These are phyloP conservation scores for Aspergillus brunneoviolaceus DNA, from an alignment of 2,329 filamentous ascomycete species.

Conservation along the genomic window DNA sequence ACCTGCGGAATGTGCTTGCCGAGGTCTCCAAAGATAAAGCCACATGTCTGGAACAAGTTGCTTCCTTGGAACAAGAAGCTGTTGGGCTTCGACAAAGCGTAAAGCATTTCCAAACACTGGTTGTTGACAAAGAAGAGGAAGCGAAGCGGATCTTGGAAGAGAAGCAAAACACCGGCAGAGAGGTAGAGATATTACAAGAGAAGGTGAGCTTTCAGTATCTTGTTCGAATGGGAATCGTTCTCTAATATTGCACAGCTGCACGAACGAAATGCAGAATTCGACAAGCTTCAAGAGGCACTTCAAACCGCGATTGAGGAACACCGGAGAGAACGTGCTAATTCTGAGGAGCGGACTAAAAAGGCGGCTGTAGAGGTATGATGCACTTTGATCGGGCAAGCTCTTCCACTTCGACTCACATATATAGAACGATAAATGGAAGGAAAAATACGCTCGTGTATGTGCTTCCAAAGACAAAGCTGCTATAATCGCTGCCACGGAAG, in stretches of 20 bases:
- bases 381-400: too few species aligned
- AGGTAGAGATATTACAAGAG: slow-evolving; percentile 18
- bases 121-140: slow-evolving; percentile 27
- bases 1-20: slow-evolving; percentile 23
- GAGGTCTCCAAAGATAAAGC: slow-evolving; percentile 25
- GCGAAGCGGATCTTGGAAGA: slow-evolving; percentile 24
- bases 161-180: slow-evolving; percentile 20
- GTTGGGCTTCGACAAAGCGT: slow-evolving; percentile 21
- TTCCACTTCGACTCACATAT: neutral
- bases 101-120: slow-evolving; percentile 20
- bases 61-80: slow-evolving; percentile 28
- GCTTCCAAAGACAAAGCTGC: slow-evolving; percentile 26
- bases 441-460: slow-evolving; percentile 28
- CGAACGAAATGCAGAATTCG: slow-evolving; percentile 22
- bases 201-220: slow-evolving; percentile 23
- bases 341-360: slow-evolving; percentile 22
- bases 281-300: slow-evolving; percentile 22
- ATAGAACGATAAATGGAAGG: slow-evolving; percentile 26
- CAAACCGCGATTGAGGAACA: slow-evolving; percentile 23
- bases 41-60: slow-evolving; percentile 21
- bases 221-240: neutral
- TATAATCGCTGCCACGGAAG: slow-evolving; percentile 25
- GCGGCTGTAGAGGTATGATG: slow-evolving; percentile 24
- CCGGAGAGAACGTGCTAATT: slow-evolving; percentile 19
- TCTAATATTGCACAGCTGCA: slow-evolving; percentile 24